phyloP scores from a whole-genome alignment of 768 basidiomycete species.

The Fibroporia radiculosa region DNA sequence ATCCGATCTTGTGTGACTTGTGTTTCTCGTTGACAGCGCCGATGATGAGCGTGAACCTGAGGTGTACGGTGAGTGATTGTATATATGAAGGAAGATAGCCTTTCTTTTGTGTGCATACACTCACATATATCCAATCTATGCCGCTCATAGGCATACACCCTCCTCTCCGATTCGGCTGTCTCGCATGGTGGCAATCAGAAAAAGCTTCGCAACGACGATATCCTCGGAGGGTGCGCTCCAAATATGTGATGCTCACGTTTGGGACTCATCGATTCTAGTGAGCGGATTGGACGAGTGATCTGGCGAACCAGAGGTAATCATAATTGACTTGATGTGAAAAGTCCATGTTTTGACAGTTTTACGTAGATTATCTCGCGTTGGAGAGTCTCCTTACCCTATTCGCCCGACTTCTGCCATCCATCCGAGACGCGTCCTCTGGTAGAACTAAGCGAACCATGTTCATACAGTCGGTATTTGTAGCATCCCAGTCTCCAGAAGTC shows the following conservation, averaged over 20 bases:
- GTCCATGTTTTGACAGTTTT: not conserved
- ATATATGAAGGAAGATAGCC: constrained; percentile 2
- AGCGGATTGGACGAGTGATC: constrained; percentile 38
- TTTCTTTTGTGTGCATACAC: constrained; percentile 4
- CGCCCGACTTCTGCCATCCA: constrained; percentile 45
- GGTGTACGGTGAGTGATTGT: constrained; percentile 23
- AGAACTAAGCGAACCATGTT: constrained; percentile 34
- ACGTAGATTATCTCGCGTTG: constrained; percentile 45
- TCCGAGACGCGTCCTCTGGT: constrained; percentile 27
- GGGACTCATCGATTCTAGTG: constrained; percentile 3
- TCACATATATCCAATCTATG: constrained; percentile 1
- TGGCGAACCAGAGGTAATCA: constrained; percentile 38
- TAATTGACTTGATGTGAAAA: not conserved
- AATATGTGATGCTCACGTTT: not conserved
- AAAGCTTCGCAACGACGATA: constrained; percentile 33
- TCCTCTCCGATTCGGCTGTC: constrained; percentile 41
- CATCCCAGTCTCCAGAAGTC: constrained; percentile 23
- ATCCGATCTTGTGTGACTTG: constrained; percentile 28
- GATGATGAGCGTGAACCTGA: constrained; percentile 22
- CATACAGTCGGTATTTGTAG: constrained; percentile 41
- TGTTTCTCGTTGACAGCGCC: constrained; percentile 25
- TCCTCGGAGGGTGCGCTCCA: constrained; percentile 42
- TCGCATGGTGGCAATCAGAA: constrained; percentile 34
- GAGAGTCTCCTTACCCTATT: constrained; percentile 52
- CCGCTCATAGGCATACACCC: constrained; percentile 38